These are phyloP conservation scores for Fusarium bactridioides DNA, from an alignment of 2,329 filamentous ascomycete genomes.

Conservation along the genomic window DNA sequence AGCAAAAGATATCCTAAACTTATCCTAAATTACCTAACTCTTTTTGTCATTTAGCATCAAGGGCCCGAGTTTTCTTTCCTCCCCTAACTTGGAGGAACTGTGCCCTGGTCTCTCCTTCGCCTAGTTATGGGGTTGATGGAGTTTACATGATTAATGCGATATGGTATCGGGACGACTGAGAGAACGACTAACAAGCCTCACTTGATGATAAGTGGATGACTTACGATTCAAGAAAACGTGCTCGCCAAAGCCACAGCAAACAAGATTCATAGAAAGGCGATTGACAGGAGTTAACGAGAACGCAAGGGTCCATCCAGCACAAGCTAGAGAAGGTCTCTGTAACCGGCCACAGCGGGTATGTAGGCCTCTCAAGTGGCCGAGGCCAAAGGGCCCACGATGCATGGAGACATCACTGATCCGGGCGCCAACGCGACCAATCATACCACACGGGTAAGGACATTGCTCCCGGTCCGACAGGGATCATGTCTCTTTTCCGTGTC, in stretches of 20 bases:
- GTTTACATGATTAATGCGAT: not conserved
- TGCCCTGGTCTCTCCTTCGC: not conserved
- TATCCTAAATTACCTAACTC: no score
- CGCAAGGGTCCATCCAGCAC: slow-evolving; percentile 27
- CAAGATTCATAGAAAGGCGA: not conserved
- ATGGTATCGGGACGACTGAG: not conserved
- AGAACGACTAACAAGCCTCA: slow-evolving; percentile 2
- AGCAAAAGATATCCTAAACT: no score
- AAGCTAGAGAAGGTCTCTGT: slow-evolving; percentile 25
- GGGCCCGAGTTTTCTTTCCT: no score
- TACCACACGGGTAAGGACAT: slow-evolving; percentile 17
- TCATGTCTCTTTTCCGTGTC: slow-evolving; percentile 29
- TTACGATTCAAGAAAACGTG: slow-evolving; percentile 7
- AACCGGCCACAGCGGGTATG: slow-evolving; percentile 40
- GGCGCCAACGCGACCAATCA: slow-evolving; percentile 51
- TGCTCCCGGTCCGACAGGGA: slow-evolving; percentile 27
- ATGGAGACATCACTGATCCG: slow-evolving; percentile 40
- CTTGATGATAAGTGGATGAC: not conserved
- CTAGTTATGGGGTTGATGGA: not conserved
- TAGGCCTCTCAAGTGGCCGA: slow-evolving; percentile 41
- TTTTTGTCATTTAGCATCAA: no score
- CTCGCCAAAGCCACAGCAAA: slow-evolving; percentile 7
- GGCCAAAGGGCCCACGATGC: slow-evolving; percentile 33
- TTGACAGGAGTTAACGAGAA: slow-evolving; percentile 4
- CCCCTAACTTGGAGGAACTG: not conserved